A percentile compares a stretch with the other conserved stretches of the same genome.
These are phyloP conservation scores for Ophiostoma triangulosporum DNA, from an alignment of 2,329 filamentous ascomycete species.

Conservation along the genomic window DNA sequence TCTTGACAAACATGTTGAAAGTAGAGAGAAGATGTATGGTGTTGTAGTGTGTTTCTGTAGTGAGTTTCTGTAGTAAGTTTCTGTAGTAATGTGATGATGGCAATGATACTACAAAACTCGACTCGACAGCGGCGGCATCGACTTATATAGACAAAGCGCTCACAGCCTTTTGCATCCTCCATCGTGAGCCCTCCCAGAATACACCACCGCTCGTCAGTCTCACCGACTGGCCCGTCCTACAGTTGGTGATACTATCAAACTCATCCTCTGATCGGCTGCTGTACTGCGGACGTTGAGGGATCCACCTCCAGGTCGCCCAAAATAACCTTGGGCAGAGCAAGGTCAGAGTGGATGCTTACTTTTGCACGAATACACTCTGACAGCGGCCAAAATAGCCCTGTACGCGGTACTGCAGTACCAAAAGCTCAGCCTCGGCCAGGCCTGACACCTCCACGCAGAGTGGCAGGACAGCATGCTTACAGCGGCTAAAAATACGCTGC, in stretches of 20 bases:
- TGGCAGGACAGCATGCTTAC: neutral
- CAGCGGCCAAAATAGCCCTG: neutral
- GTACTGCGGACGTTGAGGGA: too few relatives aligned
- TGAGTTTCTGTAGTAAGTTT: too few relatives aligned
- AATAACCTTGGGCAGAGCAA: neutral
- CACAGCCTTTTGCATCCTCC: neutral
- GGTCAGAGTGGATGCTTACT: neutral
- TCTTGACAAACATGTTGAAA: conserved; percentile 9
- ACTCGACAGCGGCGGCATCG: neutral
- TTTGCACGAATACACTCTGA: neutral
- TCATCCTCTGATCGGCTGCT: too few relatives aligned
- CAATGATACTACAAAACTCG: neutral
- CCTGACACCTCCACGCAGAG: neutral
- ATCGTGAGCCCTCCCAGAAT: neutral
- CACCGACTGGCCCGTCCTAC: too few relatives aligned
- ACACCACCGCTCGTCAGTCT: too few relatives aligned
- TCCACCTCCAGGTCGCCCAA: too few relatives aligned
- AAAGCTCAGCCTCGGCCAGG: neutral
- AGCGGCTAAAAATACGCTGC: too few relatives aligned
- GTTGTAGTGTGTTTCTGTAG: too few relatives aligned
- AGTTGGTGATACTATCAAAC: too few relatives aligned
- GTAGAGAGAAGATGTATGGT: neutral
- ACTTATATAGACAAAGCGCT: neutral
- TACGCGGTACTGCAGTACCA: neutral
- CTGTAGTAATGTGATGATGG: too few relatives aligned